Percentiles rank a stretch among this genome's conserved stretches.
Conservation (phyloP, 192 early-diverging fungal genomes). For the Rhizophlyctis rosea region DNA sequence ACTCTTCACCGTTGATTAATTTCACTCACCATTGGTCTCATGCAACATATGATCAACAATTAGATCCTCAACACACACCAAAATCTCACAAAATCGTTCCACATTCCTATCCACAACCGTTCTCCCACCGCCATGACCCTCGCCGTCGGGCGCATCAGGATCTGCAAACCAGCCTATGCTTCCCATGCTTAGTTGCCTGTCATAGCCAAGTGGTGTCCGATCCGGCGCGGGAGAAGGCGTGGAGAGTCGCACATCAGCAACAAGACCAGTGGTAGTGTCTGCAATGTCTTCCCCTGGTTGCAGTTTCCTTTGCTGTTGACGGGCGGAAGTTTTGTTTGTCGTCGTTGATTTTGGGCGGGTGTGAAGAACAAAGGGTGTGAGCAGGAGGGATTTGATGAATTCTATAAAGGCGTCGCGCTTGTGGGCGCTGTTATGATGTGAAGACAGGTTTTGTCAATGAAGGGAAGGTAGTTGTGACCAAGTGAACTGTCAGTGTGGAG, state of each 20-base stretch:
- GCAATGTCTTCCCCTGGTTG: not conserved
- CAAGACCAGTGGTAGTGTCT: not conserved
- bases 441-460: slow-evolving; percentile 6
- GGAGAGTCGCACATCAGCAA: not conserved
- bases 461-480: not conserved
- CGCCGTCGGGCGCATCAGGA: not conserved
- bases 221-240: too few relatives aligned
- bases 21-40: too few relatives aligned
- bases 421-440: slow-evolving; percentile 51
- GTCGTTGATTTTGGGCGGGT: slow-evolving; percentile 31
- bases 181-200: not conserved
- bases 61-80: slow-evolving; percentile 74
- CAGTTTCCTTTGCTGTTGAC: not conserved
- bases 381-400: slow-evolving; percentile 85
- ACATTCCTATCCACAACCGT: slow-evolving; percentile 51
- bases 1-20: too few relatives aligned
- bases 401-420: slow-evolving; percentile 85
- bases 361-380: slow-evolving; percentile 85
- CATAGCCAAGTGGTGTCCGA: too few relatives aligned
- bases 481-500: slow-evolving; percentile 16
- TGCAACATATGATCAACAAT: slow-evolving; percentile 64
- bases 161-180: not conserved
- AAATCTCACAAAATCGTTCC: slow-evolving; percentile 74
- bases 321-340: not conserved
- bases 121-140: not conserved